A percentile compares a stretch with the other conserved stretches of the same genome.
Conservation (phyloP, 805 yeast genomes). For the Kregervanrija pseudodelftensis region DNA sequence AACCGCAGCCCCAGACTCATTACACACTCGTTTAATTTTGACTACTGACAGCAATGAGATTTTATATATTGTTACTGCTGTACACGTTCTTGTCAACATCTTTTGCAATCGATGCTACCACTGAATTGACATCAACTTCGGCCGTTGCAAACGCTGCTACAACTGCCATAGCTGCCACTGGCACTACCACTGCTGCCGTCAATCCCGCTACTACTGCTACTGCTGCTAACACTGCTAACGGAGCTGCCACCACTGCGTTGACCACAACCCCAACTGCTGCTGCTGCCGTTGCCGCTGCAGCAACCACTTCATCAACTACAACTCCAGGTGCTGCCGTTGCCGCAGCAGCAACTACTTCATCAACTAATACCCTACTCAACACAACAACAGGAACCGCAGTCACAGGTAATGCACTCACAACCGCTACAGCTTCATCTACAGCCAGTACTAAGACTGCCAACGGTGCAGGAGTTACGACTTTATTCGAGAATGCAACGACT, state of each 20-base stretch:
- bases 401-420: slow-evolving; percentile 1
- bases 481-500: slow-evolving; percentile 31
- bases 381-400: slow-evolving; percentile 7
- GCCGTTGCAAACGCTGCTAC: slow-evolving; percentile 6
- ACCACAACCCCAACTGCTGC: slow-evolving; percentile 5
- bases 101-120: background rate
- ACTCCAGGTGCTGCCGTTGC: slow-evolving; percentile 3
- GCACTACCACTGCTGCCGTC: slow-evolving; percentile 9
- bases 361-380: background rate
- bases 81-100: too few species aligned
- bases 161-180: slow-evolving; percentile 9
- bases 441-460: slow-evolving; percentile 10
- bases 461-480: slow-evolving; percentile 5
- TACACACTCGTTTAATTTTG: too few species aligned
- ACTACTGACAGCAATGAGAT: too few species aligned
- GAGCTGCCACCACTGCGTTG: slow-evolving; percentile 7
- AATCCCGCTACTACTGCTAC: slow-evolving; percentile 9
- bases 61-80: too few species aligned
- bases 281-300: background rate
- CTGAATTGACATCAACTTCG: slow-evolving; percentile 13
- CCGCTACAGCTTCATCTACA: slow-evolving; percentile 10
- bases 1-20: too few species aligned
- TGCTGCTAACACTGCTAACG: slow-evolving; percentile 7
- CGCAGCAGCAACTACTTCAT: background rate
- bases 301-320: slow-evolving; percentile 2